Evolutionary conservation across 148 eudicot species (phyloP).

Genomic region (Arctostaphylos glauca): DNA sequence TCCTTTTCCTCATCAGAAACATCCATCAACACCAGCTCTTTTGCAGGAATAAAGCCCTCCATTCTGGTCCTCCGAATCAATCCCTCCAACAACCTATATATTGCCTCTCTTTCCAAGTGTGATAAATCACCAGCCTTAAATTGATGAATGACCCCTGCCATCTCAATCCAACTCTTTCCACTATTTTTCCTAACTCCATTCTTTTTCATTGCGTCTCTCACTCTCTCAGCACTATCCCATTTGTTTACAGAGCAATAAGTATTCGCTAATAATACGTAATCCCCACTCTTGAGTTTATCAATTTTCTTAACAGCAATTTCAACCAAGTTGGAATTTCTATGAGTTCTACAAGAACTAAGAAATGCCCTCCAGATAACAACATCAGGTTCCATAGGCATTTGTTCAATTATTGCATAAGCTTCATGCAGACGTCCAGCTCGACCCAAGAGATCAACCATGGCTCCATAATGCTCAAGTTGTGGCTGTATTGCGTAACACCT

Average conservation of each 20-base stretch:
- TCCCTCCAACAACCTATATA: constrained; percentile 46
- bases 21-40: constrained; percentile 70
- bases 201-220: constrained; percentile 32
- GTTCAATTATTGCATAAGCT: constrained; percentile 51
- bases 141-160: constrained; percentile 46
- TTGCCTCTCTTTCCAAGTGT: constrained; percentile 43
- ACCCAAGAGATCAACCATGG: constrained; percentile 68
- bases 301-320: constrained; percentile 48
- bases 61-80: constrained; percentile 40
- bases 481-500: constrained; percentile 42
- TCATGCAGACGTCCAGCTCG: constrained; percentile 58
- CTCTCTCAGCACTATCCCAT: constrained; percentile 52
- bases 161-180: constrained; percentile 74
- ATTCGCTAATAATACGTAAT: constrained; percentile 63
- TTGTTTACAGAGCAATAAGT: constrained; percentile 46
- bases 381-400: constrained; percentile 72
- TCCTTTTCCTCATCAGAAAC: constrained; percentile 75
- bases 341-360: constrained; percentile 65
- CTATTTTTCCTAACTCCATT: constrained; percentile 40
- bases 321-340: constrained; percentile 40
- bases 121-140: constrained; percentile 54
- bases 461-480: constrained; percentile 66
- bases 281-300: constrained; percentile 49
- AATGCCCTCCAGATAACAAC: constrained; percentile 64
- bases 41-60: constrained; percentile 46